phyloP scores from a whole-genome alignment of 2,329 filamentous ascomycete species.

The Trichoderma pleuroti region DNA sequence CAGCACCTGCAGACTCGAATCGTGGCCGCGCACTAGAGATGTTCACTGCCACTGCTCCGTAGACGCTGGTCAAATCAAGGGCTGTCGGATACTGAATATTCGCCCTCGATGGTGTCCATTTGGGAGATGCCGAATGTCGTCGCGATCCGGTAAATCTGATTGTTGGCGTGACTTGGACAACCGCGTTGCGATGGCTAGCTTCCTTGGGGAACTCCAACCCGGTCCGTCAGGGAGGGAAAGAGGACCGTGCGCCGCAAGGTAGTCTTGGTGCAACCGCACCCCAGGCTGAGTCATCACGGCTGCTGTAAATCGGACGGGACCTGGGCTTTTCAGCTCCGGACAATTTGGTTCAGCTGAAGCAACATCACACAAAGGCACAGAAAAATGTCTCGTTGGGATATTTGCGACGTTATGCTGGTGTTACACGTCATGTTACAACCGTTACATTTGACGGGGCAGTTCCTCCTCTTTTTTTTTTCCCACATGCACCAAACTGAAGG shows the following conservation, averaged over 20 bases:
- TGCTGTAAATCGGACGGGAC: background rate
- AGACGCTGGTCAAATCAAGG: background rate
- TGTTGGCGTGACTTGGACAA: background rate
- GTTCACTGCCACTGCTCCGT: background rate
- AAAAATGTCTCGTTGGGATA: background rate
- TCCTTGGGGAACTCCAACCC: background rate
- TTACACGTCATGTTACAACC: background rate
- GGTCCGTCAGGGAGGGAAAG: background rate
- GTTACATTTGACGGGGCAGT: background rate
- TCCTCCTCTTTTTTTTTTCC: background rate
- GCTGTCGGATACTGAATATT: background rate
- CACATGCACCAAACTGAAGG: background rate
- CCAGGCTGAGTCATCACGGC: background rate
- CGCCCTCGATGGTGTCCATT: constrained; percentile 5
- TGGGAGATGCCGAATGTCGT: background rate
- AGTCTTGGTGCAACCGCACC: background rate
- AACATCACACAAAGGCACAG: background rate
- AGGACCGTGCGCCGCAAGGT: background rate
- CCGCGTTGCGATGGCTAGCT: constrained; percentile 13
- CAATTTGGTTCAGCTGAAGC: background rate
- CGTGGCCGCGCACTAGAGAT: background rate
- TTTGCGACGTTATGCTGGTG: background rate
- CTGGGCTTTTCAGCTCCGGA: background rate
- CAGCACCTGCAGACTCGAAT: background rate
- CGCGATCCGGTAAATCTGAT: constrained; percentile 2